Conservation (phyloP, 1,284 basidiomycete species). For the Tetrapyrgos nigripes region DNA sequence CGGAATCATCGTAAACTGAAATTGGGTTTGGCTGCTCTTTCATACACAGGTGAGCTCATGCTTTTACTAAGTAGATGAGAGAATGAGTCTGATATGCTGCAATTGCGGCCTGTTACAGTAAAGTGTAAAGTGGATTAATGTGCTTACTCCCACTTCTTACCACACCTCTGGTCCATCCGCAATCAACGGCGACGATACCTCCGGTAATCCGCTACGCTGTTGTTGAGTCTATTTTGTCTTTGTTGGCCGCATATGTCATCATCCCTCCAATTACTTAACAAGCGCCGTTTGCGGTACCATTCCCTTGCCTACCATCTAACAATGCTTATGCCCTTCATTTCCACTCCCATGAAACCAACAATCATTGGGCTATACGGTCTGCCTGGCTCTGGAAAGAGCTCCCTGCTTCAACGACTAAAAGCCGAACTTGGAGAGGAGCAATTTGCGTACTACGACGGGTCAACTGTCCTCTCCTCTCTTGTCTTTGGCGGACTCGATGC, state of each 20-base stretch:
- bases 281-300: no score
- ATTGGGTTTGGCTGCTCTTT: constrained; percentile 6
- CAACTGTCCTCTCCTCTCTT: constrained; percentile 20
- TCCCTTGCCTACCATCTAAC: not conserved
- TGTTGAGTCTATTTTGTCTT: no score
- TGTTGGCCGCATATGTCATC: no score
- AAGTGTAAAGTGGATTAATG: no score
- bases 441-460: constrained; percentile 27
- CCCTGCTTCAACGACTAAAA: constrained; percentile 23
- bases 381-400: constrained; percentile 28
- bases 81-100: not conserved
- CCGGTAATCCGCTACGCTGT: no score
- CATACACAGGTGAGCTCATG: not conserved
- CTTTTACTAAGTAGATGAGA: not conserved
- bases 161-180: no score
- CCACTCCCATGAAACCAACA: constrained; percentile 14
- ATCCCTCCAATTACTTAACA: no score
- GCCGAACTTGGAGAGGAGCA: constrained; percentile 18
- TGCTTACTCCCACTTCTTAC: no score
- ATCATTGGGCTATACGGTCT: constrained; percentile 30
- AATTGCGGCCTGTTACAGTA: no score
- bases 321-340: not conserved
- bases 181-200: no score
- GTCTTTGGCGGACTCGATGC: constrained; percentile 27
- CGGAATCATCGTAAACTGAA: constrained; percentile 2